Base-by-base conservation (phyloP, 345 rosid species). In the Gossypium anomalum region DNA sequence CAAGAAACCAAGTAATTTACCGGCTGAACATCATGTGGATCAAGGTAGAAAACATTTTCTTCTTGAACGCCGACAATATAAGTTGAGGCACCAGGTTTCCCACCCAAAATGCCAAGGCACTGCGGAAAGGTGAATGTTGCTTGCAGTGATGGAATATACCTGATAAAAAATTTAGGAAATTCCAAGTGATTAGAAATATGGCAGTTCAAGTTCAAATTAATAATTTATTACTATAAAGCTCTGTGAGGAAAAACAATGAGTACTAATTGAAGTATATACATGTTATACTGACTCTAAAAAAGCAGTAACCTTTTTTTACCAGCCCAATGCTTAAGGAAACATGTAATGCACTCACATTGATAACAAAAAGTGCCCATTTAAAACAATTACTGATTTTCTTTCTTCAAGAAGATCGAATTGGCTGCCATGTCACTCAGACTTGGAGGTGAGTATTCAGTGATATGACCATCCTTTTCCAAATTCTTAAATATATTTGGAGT, bases 41-140 rank as follows among this genome's bases (percentile, higher is more conserved):
- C 98, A 68, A 95, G 99, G 82, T 91, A 95, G 66, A 91, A 85
- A 65, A 85, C 91, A 73, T 84, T 82, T 25, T 88, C 92, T 51
- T 89, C 98, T 84, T 95, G 98, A 75, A 95, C 92, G 9, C 97
- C 99, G 59, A 95, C 80, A 51, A 95, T 86, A 80, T 95, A 95
- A 71, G 96, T 91, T 8, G 99, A 95, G 72, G 93, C 85, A 78
- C 97, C 88, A 55, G 99, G 90, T 83, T 91, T 95, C 22, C 99
- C 99, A 75, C 99, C 98, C 83, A 95, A 74, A 71, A 95, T 86
- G 48, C 99, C 98, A 65, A 95, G 88, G 85, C 98, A 91, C 70
- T 93, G 98, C 25, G 98, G 94, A 75, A 93, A 93, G 68, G 91
- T 83, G 83, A 93, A 93, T 62, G 95, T 87, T 49, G 89, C 87